These are phyloP conservation scores for Fusarium sp. DNA, from an alignment of 2,329 filamentous ascomycete species.

Conservation along the genomic window DNA sequence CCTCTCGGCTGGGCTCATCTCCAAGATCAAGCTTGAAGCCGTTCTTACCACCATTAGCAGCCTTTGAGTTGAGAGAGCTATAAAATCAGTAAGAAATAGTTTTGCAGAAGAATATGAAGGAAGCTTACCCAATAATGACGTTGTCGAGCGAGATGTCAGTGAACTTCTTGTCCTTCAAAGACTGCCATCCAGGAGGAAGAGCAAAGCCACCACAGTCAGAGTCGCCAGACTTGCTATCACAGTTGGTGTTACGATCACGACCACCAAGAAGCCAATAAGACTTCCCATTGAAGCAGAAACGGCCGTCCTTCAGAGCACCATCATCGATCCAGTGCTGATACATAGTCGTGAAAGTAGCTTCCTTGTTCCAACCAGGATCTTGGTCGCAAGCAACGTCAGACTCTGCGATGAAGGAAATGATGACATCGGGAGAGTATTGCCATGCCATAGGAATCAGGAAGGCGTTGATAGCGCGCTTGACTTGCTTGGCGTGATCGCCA, in stretches of 20 bases:
- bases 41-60: slow-evolving; percentile 15
- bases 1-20: slow-evolving; percentile 3
- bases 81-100: not conserved
- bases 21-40: slow-evolving; percentile 13
- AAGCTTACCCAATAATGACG: slow-evolving; percentile 1
- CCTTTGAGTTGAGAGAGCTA: slow-evolving; percentile 20
- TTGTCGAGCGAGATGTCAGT: slow-evolving; percentile 18
- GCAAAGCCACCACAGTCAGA: slow-evolving; percentile 7
- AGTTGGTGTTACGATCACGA: not conserved
- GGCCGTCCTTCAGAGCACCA: not conserved
- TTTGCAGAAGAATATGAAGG: rapidly evolving
- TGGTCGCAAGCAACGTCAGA: slow-evolving; percentile 15
- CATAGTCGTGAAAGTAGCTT: not conserved
- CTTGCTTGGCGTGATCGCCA: slow-evolving; percentile 10
- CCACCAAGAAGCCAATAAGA: slow-evolving; percentile 18
- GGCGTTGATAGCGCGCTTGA: slow-evolving; percentile 14
- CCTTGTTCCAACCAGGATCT: slow-evolving; percentile 17
- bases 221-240: slow-evolving; percentile 2
- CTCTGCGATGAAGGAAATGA: slow-evolving; percentile 18
- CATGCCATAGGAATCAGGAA: slow-evolving; percentile 23
- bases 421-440: slow-evolving; percentile 17
- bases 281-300: slow-evolving; percentile 5
- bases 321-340: not conserved
- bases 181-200: slow-evolving; percentile 6
- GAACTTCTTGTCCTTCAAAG: slow-evolving; percentile 2